Evolutionary conservation across 2,329 filamentous ascomycete genomes (phyloP).

Genomic region (Pseudogymnoascus sp.): DNA sequence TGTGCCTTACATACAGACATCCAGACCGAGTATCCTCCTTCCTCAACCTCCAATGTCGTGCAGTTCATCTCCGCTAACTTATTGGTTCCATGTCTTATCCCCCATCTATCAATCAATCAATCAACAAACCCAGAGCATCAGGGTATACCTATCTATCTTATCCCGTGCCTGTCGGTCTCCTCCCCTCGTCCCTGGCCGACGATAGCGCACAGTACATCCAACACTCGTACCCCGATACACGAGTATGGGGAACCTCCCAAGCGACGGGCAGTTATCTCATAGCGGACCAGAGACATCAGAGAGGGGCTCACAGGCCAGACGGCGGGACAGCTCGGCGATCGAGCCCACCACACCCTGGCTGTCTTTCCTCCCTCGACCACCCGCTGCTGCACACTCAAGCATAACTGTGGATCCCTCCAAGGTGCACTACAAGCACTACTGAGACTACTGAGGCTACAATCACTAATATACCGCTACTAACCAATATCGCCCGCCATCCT

Average conservation of each 20-base stretch:
- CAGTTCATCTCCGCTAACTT: neutral
- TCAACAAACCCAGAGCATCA: neutral
- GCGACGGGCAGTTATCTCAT: slow-evolving; percentile 6
- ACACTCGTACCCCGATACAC: neutral
- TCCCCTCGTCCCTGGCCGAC: neutral
- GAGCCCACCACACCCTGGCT: neutral
- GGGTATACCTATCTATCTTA: neutral
- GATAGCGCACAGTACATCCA: neutral
- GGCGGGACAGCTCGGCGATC: slow-evolving; percentile 5
- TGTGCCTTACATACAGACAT: neutral
- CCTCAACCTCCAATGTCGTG: neutral
- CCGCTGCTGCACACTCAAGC: slow-evolving; percentile 3
- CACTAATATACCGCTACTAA: neutral
- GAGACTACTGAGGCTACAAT: neutral
- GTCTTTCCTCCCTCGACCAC: neutral
- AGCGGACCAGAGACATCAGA: neutral
- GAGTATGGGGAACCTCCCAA: neutral
- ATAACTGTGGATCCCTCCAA: neutral
- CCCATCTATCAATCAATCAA: neutral
- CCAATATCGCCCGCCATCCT: neutral
- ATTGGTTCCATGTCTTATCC: neutral
- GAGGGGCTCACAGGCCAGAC: neutral
- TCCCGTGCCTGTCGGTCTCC: neutral
- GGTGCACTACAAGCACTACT: neutral
- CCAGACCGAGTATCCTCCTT: neutral